Evolutionary conservation across 176 grass and related monocot species (phyloP).

Genomic region (Areca catechu): DNA sequence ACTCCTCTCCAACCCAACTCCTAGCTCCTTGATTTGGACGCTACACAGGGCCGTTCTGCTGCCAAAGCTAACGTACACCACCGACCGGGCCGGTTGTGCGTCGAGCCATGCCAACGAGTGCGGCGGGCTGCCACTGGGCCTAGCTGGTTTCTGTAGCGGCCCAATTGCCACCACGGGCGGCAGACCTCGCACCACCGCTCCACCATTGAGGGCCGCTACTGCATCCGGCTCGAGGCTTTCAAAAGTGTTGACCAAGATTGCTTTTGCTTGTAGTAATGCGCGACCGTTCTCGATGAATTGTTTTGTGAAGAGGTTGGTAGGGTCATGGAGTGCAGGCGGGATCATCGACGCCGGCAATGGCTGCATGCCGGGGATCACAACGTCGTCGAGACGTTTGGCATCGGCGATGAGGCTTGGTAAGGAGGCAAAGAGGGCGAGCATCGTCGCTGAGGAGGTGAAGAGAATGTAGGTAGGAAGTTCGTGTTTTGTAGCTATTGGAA

Average conservation of each 20-base stretch:
- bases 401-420: constrained; percentile 27
- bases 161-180: constrained; percentile 34
- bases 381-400: constrained; percentile 22
- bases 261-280: constrained; percentile 12
- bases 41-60: constrained; percentile 26
- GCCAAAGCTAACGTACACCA: constrained; percentile 65
- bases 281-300: constrained; percentile 40
- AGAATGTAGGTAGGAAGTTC: constrained; percentile 37
- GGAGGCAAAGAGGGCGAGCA: constrained; percentile 43
- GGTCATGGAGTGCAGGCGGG: constrained; percentile 26
- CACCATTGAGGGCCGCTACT: constrained; percentile 32
- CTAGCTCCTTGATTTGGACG: constrained; percentile 42
- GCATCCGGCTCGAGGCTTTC: constrained; percentile 32
- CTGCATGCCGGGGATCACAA: constrained; percentile 29
- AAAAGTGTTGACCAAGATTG: constrained; percentile 47
- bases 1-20: constrained; percentile 39
- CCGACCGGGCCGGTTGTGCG: constrained; percentile 37
- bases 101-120: constrained; percentile 23
- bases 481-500: constrained; percentile 21
- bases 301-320: constrained; percentile 38
- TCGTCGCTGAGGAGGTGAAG: constrained; percentile 35
- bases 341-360: background rate
- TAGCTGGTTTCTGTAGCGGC: constrained; percentile 3
- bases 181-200: constrained; percentile 20
- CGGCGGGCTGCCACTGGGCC: background rate